Evolutionary conservation across 2,329 filamentous ascomycete genomes (phyloP).

Genomic region (Pyrenophora graminea): DNA sequence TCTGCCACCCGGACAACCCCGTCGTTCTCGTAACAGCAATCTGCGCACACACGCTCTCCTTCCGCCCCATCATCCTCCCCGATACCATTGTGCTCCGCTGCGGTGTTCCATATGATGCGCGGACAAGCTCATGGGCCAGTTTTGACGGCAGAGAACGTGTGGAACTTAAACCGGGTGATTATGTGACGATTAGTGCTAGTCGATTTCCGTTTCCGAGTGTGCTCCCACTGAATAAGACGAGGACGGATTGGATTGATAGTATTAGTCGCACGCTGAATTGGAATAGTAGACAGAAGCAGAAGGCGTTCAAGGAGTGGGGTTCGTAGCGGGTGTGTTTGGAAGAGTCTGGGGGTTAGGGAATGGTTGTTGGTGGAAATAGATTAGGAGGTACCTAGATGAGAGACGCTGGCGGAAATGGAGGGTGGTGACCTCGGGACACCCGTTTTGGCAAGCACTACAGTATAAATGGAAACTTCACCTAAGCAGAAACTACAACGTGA

Average conservation of each 20-base stretch:
- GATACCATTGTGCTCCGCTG: conserved; percentile 93
- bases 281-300: conserved; percentile 80
- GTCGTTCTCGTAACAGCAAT: conserved; percentile 94
- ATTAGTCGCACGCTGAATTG: conserved; percentile 79
- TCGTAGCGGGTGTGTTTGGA: conserved; percentile 8
- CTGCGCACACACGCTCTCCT: conserved; percentile 91
- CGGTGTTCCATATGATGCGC: conserved; percentile 91
- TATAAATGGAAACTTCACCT: no score
- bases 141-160: conserved; percentile 86
- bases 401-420: no score
- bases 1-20: conserved; percentile 95
- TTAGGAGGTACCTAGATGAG: no score
- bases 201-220: conserved; percentile 81
- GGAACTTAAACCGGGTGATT: conserved; percentile 78
- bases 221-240: conserved; percentile 68
- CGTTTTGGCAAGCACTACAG: no score
- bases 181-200: conserved; percentile 81
- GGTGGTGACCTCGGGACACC: no score
- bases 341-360: no score
- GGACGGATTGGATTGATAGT: conserved; percentile 82
- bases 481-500: no score
- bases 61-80: conserved; percentile 93
- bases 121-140: conserved; percentile 92
- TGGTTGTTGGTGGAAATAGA: no score
- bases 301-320: conserved; percentile 50